These are phyloP conservation scores for Cryphonectria nitschkei DNA, from an alignment of 2,329 filamentous ascomycete species.

Conservation along the genomic window DNA sequence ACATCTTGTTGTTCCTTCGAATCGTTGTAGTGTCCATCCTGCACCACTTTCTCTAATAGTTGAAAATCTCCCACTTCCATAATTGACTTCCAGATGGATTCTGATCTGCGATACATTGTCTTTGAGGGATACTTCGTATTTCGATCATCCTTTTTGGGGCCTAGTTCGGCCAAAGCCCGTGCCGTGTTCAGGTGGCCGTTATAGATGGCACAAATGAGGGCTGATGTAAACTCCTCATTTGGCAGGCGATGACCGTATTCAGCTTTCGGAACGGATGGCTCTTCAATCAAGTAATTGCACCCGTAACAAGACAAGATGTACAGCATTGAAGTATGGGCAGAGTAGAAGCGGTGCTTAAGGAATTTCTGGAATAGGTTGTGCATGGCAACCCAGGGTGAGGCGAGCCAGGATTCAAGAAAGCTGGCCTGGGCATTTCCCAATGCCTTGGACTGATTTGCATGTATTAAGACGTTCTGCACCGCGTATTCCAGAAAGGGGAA, in stretches of 20 bases:
- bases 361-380: constrained; percentile 38
- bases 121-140: background rate
- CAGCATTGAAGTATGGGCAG: background rate
- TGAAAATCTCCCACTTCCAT: background rate
- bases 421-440: constrained; percentile 34
- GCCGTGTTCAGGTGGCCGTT: background rate
- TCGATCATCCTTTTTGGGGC: background rate
- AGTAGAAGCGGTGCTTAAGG: constrained; percentile 8
- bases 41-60: background rate
- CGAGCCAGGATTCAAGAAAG: constrained; percentile 39
- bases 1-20: no score
- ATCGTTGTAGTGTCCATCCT: background rate
- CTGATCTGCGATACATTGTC: background rate
- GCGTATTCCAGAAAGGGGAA: constrained; percentile 54
- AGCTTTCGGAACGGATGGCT: background rate
- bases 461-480: constrained; percentile 43
- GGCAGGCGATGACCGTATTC: background rate
- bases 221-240: background rate
- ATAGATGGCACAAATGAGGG: constrained; percentile 1
- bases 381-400: constrained; percentile 35
- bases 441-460: constrained; percentile 43
- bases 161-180: constrained; percentile 2
- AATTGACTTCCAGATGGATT: background rate
- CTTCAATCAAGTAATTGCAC: background rate
- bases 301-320: constrained; percentile 34